Conservation (phyloP, 768 basidiomycete species). For the Boletales sp. region DNA sequence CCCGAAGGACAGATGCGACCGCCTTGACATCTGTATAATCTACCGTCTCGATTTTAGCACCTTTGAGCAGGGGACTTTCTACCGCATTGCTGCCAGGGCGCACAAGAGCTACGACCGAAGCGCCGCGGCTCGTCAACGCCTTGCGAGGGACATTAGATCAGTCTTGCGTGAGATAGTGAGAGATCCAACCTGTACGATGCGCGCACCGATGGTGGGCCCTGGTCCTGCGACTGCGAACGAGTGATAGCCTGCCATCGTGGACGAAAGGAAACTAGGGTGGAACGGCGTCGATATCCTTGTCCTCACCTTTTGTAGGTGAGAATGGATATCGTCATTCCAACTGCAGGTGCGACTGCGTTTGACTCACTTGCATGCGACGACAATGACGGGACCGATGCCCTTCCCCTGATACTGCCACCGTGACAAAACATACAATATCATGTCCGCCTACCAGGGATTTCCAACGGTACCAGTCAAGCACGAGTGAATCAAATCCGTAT, state of each 20-base stretch:
- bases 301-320: background rate
- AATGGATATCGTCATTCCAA: too few relatives aligned
- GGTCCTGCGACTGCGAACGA: conserved; percentile 37
- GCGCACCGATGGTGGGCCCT: conserved; percentile 34
- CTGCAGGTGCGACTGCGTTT: too few relatives aligned
- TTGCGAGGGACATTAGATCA: conserved; percentile 2
- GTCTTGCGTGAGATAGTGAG: background rate
- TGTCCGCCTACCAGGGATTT: too few relatives aligned
- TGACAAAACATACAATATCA: too few relatives aligned
- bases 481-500: too few relatives aligned
- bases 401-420: too few relatives aligned
- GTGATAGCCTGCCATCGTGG: conserved; percentile 24
- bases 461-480: too few relatives aligned
- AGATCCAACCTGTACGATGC: conserved; percentile 25
- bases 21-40: conserved; percentile 25
- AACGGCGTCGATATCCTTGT: background rate
- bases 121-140: conserved; percentile 20
- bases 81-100: conserved; percentile 21
- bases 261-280: background rate
- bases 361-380: too few relatives aligned
- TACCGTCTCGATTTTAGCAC: conserved; percentile 26
- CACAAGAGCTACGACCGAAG: conserved; percentile 24
- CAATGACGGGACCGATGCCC: too few relatives aligned
- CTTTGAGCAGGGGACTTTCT: conserved; percentile 18
- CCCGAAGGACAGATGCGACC: conserved; percentile 24